Evolutionary conservation across 192 early-diverging fungal species (phyloP).

Genomic region (Gryganskiella cystojenkinii): DNA sequence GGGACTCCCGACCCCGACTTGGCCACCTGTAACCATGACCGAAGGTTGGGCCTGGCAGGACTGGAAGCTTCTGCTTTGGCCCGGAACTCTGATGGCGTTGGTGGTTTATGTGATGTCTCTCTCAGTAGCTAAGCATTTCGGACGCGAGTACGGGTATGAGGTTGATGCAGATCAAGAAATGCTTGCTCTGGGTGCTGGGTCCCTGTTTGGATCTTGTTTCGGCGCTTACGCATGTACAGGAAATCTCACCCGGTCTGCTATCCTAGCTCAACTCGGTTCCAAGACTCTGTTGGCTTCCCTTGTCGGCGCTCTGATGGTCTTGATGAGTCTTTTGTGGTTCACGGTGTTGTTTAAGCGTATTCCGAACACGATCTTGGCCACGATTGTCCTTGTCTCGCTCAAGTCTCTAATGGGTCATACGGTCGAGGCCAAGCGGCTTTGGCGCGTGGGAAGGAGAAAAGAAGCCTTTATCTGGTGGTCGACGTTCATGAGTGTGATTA

Average conservation of each 20-base stretch:
- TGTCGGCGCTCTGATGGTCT: constrained; percentile 33
- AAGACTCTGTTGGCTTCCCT: constrained; percentile 40
- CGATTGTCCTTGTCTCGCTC: constrained; percentile 43
- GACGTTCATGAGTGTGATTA: constrained; percentile 34
- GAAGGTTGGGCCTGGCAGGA: constrained; percentile 8
- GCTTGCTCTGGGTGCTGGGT: constrained; percentile 44
- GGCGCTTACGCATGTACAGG: constrained; percentile 45
- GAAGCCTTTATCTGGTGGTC: constrained; percentile 49
- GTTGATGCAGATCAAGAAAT: constrained; percentile 54
- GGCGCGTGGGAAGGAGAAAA: constrained; percentile 35
- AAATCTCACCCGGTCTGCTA: constrained; percentile 38
- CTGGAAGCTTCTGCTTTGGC: constrained; percentile 31
- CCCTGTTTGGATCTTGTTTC: constrained; percentile 49
- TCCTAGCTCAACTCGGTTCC: constrained; percentile 36
- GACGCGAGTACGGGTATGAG: constrained; percentile 41
- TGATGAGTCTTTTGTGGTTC: constrained; percentile 45
- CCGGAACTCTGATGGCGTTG: constrained; percentile 41
- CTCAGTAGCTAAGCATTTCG: constrained; percentile 50
- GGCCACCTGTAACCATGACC: constrained; percentile 20
- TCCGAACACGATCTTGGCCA: constrained; percentile 42
- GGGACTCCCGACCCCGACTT: constrained; percentile 29
- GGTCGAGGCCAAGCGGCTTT: constrained; percentile 33
- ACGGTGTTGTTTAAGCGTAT: constrained; percentile 44
- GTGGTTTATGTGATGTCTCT: constrained; percentile 54
- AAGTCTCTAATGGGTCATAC: constrained; percentile 32